Evolutionary conservation across 345 rosid genomes (phyloP).

Genomic region (Melaleuca quinquenervia): DNA sequence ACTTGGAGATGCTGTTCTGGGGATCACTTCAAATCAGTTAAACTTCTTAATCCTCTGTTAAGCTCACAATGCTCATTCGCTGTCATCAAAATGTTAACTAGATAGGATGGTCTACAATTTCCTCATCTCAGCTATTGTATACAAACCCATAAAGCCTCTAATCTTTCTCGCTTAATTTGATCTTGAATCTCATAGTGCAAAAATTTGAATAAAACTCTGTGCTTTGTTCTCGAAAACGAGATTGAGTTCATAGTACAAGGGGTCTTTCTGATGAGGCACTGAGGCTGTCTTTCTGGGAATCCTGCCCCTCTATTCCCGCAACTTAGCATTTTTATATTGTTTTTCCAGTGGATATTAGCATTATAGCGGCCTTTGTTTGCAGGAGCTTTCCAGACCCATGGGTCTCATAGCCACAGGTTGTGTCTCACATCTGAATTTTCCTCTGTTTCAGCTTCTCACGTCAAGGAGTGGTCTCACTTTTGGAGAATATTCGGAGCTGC

Average conservation of each 20-base stretch:
- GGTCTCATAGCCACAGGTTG: background rate
- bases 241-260: background rate
- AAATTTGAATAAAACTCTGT: background rate
- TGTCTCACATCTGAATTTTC: background rate
- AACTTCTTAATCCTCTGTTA: background rate
- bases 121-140: background rate
- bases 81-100: background rate
- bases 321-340: background rate
- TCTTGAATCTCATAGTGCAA: background rate
- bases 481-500: constrained; percentile 77
- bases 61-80: background rate
- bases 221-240: background rate
- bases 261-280: background rate
- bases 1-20: background rate
- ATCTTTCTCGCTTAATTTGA: background rate
- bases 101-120: background rate
- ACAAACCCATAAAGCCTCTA: background rate
- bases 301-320: background rate
- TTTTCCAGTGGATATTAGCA: background rate
- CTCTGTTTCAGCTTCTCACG: constrained; percentile 33
- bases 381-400: background rate
- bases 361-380: background rate
- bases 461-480: constrained; percentile 44
- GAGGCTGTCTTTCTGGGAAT: background rate
- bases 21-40: background rate